Percentiles rank a stretch among this genome's conserved stretches.
phyloP scores from a whole-genome alignment of 2,329 filamentous ascomycete genomes.

The Colletotrichum musicola region DNA sequence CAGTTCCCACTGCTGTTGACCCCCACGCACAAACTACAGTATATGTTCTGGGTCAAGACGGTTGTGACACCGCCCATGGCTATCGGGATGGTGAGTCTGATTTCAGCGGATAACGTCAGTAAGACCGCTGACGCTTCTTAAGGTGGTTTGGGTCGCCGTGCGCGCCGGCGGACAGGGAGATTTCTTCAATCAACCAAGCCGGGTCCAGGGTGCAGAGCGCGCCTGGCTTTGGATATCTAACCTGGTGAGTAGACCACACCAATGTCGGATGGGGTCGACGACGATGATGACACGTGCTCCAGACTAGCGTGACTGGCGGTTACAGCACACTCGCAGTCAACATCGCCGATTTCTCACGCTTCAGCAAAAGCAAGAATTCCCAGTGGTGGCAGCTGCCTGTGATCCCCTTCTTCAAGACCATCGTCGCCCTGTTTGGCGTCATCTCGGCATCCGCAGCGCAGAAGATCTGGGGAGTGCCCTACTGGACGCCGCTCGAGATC shows the following conservation, averaged over 20 bases:
- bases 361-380: constrained; percentile 55
- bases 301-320: constrained; percentile 61
- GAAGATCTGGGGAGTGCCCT: constrained; percentile 57
- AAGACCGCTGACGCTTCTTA: neutral
- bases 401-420: constrained; percentile 61
- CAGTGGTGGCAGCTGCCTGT: constrained; percentile 61
- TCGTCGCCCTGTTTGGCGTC: constrained; percentile 61
- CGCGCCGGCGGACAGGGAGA: constrained; percentile 40
- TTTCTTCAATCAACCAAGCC: constrained; percentile 41
- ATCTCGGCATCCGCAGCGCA: constrained; percentile 60
- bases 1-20: constrained; percentile 58
- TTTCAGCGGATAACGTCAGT: neutral
- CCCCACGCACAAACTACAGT: constrained; percentile 57
- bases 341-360: constrained; percentile 56
- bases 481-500: constrained; percentile 64
- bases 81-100: constrained; percentile 50
- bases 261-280: neutral
- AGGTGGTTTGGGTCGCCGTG: constrained; percentile 40
- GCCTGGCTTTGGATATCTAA: constrained; percentile 57
- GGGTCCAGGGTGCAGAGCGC: constrained; percentile 55
- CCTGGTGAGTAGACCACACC: constrained; percentile 39
- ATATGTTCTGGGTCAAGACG: constrained; percentile 58
- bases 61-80: constrained; percentile 57
- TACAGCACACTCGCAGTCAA: constrained; percentile 64
- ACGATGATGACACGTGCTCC: neutral